Evolutionary conservation across 345 rosid genomes (phyloP), one percentile per base, ranked within the genome.

Genomic region (Camelina sativa): DNA sequence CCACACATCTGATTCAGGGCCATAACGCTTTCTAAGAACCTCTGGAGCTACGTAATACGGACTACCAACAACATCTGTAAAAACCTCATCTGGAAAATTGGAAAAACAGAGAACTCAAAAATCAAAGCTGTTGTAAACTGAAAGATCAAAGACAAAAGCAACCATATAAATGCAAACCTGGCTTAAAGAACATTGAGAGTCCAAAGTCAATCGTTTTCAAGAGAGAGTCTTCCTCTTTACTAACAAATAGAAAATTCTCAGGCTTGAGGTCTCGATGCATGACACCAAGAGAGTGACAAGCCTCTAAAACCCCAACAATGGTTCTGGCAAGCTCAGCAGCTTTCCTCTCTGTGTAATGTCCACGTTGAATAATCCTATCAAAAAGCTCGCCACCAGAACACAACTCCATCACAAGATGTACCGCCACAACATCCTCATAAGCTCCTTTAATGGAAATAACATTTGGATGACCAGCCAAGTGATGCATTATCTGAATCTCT

Each of bases 191-290:
- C 73, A 92, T 70, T 0, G 96, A 92, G 65, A 88, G 85, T 34
- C 97, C 97, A 80, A 92, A 92, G 69, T 92, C 97, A 32, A 92
- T 92, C 4, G 97, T 87, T 75, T 92, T 92, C 50, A 92, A 87
- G 19, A 84, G 81, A 5, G 96, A 85, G 59, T 89, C 92, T 83
- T 92, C 97, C 22, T 86, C 82, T 56, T 70, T 80, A 56, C 77
- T 76, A 13, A 89, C 89, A 79, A 91, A 89, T 8, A 92, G 87
- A 69, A 92, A 92, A 76, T 92, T 92, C 81, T 92, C 97, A 0
- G 97, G 97, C 80, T 92, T 92, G 63, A 92, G 91, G 65, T 92
- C 97, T 34, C 97, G 70, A 81, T 92, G 97, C 97, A 92, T 90
- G 8, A 92, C 97, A 63, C 97, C 90, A 74, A 90, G 77, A 63